Evolutionary conservation across 805 yeast species (phyloP).

Genomic region (Yamadazyma paraphyllophila): DNA sequence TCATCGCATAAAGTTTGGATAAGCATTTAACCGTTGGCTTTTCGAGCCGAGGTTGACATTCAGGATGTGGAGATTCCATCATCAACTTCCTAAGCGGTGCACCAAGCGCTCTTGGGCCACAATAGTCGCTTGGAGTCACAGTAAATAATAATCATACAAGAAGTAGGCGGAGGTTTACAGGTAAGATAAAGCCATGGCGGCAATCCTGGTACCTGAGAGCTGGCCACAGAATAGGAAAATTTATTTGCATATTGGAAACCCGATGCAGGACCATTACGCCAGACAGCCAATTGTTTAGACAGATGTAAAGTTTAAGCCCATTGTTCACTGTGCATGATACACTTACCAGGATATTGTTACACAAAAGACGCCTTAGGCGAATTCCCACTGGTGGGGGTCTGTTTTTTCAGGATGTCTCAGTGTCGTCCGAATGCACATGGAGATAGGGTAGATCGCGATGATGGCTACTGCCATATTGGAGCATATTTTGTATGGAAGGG

Average conservation of each 20-base stretch:
- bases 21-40: no score
- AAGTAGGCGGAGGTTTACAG: not conserved
- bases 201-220: slow-evolving; percentile 5
- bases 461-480: not conserved
- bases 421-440: not conserved
- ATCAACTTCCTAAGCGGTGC: not conserved
- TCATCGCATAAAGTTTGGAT: no score
- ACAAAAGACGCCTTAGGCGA: slow-evolving; percentile 1
- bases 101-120: not conserved
- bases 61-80: not conserved
- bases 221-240: not conserved
- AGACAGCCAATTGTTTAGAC: slow-evolving; percentile 1
- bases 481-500: no score
- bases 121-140: not conserved
- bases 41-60: not conserved
- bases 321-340: not conserved
- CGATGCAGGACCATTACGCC: slow-evolving; percentile 2
- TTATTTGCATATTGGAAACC: slow-evolving; percentile 1
- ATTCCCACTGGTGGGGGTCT: not conserved
- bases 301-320: slow-evolving; percentile 6
- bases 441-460: not conserved
- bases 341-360: not conserved
- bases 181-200: not conserved
- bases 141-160: not conserved
- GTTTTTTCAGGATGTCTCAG: not conserved